Conservation (phyloP, 2,329 filamentous ascomycete species). For the Zalaria obscura region DNA sequence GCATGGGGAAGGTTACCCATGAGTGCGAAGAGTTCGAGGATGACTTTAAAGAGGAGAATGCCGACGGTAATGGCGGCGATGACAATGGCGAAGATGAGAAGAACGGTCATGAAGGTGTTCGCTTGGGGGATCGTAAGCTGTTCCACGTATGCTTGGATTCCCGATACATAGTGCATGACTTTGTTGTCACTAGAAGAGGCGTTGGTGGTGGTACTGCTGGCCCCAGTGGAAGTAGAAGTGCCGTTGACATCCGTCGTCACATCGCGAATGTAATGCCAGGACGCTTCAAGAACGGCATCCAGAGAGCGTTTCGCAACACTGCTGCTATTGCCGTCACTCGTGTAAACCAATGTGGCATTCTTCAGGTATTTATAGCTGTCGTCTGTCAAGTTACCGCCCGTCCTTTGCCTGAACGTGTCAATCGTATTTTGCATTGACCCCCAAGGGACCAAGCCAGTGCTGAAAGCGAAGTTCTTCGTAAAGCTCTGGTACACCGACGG, state of each 20-base stretch:
- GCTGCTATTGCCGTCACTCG: constrained; percentile 40
- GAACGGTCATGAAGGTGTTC: constrained; percentile 92
- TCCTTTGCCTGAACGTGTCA: constrained; percentile 64
- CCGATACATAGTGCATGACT: constrained; percentile 46
- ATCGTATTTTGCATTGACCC: constrained; percentile 65
- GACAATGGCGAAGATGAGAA: constrained; percentile 77
- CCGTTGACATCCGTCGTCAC: constrained; percentile 26
- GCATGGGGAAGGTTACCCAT: constrained; percentile 72
- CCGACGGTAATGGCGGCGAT: constrained; percentile 72
- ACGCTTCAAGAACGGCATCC: constrained; percentile 12
- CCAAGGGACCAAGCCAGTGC: constrained; percentile 73
- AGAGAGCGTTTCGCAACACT: constrained; percentile 15
- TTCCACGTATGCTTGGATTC: constrained; percentile 73
- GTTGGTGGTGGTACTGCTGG: constrained; percentile 12
- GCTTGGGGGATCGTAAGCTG: constrained; percentile 71
- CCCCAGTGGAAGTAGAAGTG: constrained; percentile 14
- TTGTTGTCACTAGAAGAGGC: constrained; percentile 22
- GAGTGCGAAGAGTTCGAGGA: constrained; percentile 84
- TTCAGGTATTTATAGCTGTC: constrained; percentile 61
- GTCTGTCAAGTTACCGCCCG: constrained; percentile 76
- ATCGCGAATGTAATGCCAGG: constrained; percentile 16
- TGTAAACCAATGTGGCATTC: constrained; percentile 61
- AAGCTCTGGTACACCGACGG: constrained; percentile 82
- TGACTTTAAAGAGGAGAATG: constrained; percentile 78
- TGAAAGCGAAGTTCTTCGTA: constrained; percentile 86